phyloP scores from a whole-genome alignment of 2,329 filamentous ascomycete genomes.

The Sporothrix globosa region DNA sequence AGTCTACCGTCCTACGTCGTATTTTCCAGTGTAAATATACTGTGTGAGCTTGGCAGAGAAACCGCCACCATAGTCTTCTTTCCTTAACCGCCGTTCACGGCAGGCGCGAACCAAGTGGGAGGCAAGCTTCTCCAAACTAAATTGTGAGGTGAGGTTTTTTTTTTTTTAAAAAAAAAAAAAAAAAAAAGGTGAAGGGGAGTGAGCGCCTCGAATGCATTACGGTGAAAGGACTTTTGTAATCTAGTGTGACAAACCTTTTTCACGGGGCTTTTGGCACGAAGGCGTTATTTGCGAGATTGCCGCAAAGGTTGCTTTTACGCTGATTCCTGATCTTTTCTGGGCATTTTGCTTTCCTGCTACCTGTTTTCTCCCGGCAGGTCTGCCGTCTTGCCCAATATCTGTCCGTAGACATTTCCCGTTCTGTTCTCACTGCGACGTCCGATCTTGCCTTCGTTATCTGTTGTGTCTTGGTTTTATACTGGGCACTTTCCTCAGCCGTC shows the following conservation, averaged over 20 bases:
- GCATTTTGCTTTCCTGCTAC: not conserved
- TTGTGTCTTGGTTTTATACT: slow-evolving; percentile 16
- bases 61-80: slow-evolving; percentile 20
- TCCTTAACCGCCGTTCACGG: slow-evolving; percentile 28
- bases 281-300: slow-evolving; percentile 10
- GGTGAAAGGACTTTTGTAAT: slow-evolving; percentile 20
- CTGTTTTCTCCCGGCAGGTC: not conserved
- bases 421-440: not conserved
- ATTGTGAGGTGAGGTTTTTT: not conserved
- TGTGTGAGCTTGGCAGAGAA: slow-evolving; percentile 23
- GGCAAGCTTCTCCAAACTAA: slow-evolving; percentile 20
- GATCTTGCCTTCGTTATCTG: slow-evolving; percentile 20
- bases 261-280: slow-evolving; percentile 13
- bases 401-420: not conserved
- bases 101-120: slow-evolving; percentile 22
- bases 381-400: slow-evolving; percentile 10
- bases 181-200: slow-evolving; percentile 6
- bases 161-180: not conserved
- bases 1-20: not conserved
- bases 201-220: slow-evolving; percentile 10
- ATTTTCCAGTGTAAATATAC: slow-evolving; percentile 20
- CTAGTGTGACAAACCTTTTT: slow-evolving; percentile 22
- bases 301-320: not conserved
- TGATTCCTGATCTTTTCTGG: not conserved
- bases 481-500: slow-evolving; percentile 3